Evolutionary conservation across 2,329 filamentous ascomycete genomes (phyloP).

Genomic region (Chaetomium strumarium): DNA sequence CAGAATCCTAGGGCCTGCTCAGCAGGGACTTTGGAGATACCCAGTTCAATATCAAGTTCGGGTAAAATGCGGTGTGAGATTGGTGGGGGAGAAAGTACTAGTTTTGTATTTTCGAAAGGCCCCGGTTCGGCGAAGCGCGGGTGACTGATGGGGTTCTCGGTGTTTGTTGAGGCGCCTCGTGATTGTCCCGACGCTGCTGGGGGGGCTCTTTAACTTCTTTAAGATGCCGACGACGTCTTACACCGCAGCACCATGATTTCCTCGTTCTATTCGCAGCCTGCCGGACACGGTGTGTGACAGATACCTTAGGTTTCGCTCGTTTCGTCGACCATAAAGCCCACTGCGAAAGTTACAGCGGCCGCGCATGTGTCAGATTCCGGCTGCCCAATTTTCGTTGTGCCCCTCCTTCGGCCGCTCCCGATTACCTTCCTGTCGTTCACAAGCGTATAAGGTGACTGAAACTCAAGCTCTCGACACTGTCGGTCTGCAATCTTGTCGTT

Average conservation of each 20-base stretch:
- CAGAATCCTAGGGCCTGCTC: slow-evolving; percentile 11
- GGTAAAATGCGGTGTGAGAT: neutral
- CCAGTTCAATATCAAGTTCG: neutral
- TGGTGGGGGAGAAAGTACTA: slow-evolving; percentile 14
- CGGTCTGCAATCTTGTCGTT: neutral
- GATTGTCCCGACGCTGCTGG: slow-evolving; percentile 17
- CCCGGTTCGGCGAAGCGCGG: slow-evolving; percentile 20
- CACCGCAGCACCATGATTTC: neutral
- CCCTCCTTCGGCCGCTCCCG: neutral
- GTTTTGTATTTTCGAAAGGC: slow-evolving; percentile 9
- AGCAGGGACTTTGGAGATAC: slow-evolving; percentile 14
- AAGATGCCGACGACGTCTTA: neutral
- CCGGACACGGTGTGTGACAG: neutral
- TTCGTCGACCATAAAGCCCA: neutral
- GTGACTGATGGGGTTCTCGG: slow-evolving; percentile 20
- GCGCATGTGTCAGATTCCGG: neutral
- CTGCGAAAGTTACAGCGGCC: neutral
- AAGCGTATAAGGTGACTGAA: neutral
- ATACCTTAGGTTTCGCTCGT: neutral
- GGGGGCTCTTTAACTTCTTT: slow-evolving; percentile 4
- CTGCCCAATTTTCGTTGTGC: neutral
- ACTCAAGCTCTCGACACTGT: neutral
- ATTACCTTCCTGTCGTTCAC: neutral
- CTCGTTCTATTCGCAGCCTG: neutral
- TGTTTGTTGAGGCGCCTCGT: slow-evolving; percentile 26